Evolutionary conservation across 2,329 filamentous ascomycete genomes (phyloP), one percentile per base, ranked within the genome.

Genomic region (Trichoderma lentiforme): DNA sequence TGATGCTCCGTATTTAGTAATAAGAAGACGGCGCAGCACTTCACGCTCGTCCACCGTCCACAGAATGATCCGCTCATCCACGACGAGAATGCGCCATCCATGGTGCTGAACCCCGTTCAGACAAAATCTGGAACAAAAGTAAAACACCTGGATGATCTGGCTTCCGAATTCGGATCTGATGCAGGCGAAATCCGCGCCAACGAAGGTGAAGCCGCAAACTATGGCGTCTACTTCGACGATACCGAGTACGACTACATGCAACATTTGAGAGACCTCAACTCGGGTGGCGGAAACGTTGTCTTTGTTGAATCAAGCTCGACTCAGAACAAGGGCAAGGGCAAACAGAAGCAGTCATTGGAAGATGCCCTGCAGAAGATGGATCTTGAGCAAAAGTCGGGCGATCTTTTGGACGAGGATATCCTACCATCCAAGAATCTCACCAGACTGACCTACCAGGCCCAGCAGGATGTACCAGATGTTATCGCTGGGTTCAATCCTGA

Each of bases 181-280:
- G 86, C 87, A 26, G 85, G 86, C 56, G 83, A 83, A 73, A 90
- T 97, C 75, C 91, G 95, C 76, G 88, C 89, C 71, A 98, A 99
- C 81, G 96, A 99, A 82, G 97, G 97, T 77, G 95, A 99, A 83
- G 96, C 97, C 9, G 96, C 97, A 76, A 93, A 93, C 80, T 90
- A 98, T 82, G 96, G 96, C 74, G 89, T 99, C 75, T 99, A 93
- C 86, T 99, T 88, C 81, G 97, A 99, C 82, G 96, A 99, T 83
- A 92, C 93, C 75, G 89, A 93, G 79, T 99, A 99, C 83, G 96
- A 99, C 82, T 99, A 99, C 84, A 99, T 99, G 96, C 96, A 99
- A 82, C 96, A 99, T 82, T 85, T 99, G 87, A 92, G 94, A 70
- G 96, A 98, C 77, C 84, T 99, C n/a, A 91, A 91, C 71, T 82